Base-by-base conservation (phyloP, 148 eudicot species). In the Chenopodium berlandieri region DNA sequence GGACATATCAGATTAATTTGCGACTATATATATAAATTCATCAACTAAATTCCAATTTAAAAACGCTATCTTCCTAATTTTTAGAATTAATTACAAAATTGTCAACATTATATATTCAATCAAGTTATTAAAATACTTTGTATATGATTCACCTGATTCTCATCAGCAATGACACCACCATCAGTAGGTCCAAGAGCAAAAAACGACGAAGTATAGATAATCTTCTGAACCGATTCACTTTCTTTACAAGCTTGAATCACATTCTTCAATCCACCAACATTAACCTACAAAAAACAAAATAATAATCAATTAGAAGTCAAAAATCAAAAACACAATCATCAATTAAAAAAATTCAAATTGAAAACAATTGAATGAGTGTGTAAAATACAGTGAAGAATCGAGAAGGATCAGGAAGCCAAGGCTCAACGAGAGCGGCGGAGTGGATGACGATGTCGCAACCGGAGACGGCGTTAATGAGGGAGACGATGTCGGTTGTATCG, bases 381-480 rank as follows among this genome's bases (percentile, higher is more conserved):
- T 40, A 58, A 48, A 82, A 86, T 83, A 87, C 98, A 1, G 83
- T 71, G 79, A 83, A 46, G 84, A 96, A 94, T 32, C 40, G 82
- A 22, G 91, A 86, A 71, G 97, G 92, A 44, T 96, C 84, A 0
- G 99, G 99, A 67, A 91, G 88, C 99, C 99, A 96, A 9, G 99
- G 92, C 81, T 96, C 99, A 34, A 96, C 99, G 2, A 96, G 82
- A 13, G 99, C 99, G 46, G 99, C 98, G n/a, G 89, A 81, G 80
- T 96, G 99, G 83, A 96, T 75, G 85, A 96, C 82, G 77, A 86
- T 69, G 64, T 86, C 84, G 87, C 95, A 94, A 46, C 90, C 92
- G 76, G 87, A 82, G 80, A 84, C 86, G 77, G 98, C 98, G 60
- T 86, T 82, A 30, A 88, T 85, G 75, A 96, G 90, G 0, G 99